Base-by-base conservation (phyloP, 345 rosid genomes). In the Barbarea vulgaris region DNA sequence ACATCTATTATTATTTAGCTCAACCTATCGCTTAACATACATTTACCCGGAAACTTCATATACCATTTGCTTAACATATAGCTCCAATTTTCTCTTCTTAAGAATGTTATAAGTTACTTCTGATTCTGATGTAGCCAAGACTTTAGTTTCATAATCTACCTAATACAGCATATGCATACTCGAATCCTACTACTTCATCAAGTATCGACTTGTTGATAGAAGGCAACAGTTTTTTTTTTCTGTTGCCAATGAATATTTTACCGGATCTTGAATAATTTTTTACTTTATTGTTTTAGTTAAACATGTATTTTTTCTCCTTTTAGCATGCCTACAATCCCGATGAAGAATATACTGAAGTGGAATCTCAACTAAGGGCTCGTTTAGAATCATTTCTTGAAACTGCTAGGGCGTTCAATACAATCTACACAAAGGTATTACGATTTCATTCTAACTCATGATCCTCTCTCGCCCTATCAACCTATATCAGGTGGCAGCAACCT, bases 251-350 rank as follows among this genome's bases (percentile, higher is more conserved):
- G 31, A 42, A 18, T 27, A 57, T 46, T 28, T 57, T 47, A 6
- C 30, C 17, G 31, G 44, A n/a, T 18, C 46, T 28, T 19, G 5
- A 42, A 69, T 48, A 71, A 13, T 13, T 24, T 4, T 71, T 33
- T 36, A 34, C 46, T 9, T n/a, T 57, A 44, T 55, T 63, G 13
- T 28, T 50, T 42, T 6, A 15, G 15, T 18, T 59, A 33, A 70
- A 24, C 34, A 42, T 76, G 63, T 61, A 6, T 51, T 8, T 24
- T 30, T 46, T 4, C 62, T 61, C 44, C 47, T 72, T 53, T 27
- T 70, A 93, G 97, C 90, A 90, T 89, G 90, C 97, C 53, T 96
- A 93, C 85, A 96, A 96, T 70, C 98, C 98, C 4, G 96, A 91
- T 58, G 97, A 96, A 82, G 98, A 96, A 66, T 96, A 92, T 74